Evolutionary conservation across 805 yeast genomes (phyloP).

Genomic region (Hanseniaspora occidentalis): DNA sequence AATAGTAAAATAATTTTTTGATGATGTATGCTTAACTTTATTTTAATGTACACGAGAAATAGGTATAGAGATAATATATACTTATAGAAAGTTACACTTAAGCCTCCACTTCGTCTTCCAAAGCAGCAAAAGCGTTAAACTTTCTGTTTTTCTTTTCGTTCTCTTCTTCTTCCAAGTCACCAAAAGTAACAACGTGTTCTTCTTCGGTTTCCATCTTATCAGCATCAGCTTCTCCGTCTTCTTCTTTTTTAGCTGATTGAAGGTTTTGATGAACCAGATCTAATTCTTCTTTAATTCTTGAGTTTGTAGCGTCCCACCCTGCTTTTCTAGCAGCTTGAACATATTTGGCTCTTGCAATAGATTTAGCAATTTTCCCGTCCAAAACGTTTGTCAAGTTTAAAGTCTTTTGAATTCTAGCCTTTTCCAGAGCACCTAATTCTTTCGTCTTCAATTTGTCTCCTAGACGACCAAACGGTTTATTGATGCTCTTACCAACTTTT

Average conservation of each 20-base stretch:
- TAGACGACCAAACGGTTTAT: too few species aligned
- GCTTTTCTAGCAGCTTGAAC: constrained; percentile 53
- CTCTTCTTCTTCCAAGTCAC: neutral
- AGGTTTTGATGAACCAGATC: constrained; percentile 5
- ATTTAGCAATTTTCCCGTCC: constrained; percentile 49
- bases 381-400: constrained; percentile 41
- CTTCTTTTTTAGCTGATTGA: constrained; percentile 4
- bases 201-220: constrained; percentile 14
- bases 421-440: constrained; percentile 19
- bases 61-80: constrained; percentile 2
- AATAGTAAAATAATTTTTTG: neutral
- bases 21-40: neutral
- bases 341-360: constrained; percentile 49
- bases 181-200: constrained; percentile 4
- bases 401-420: constrained; percentile 35
- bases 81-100: constrained; percentile 2
- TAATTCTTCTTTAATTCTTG: constrained; percentile 28
- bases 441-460: constrained; percentile 11
- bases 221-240: constrained; percentile 14
- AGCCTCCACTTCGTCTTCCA: constrained; percentile 3
- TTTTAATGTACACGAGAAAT: constrained; percentile 1
- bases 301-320: constrained; percentile 61
- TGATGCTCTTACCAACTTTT: constrained; percentile 13
- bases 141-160: constrained; percentile 2
- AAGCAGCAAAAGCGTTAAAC: constrained; percentile 4